phyloP scores from a whole-genome alignment of 2,329 filamentous ascomycete genomes.

The Claviceps digitariae region DNA sequence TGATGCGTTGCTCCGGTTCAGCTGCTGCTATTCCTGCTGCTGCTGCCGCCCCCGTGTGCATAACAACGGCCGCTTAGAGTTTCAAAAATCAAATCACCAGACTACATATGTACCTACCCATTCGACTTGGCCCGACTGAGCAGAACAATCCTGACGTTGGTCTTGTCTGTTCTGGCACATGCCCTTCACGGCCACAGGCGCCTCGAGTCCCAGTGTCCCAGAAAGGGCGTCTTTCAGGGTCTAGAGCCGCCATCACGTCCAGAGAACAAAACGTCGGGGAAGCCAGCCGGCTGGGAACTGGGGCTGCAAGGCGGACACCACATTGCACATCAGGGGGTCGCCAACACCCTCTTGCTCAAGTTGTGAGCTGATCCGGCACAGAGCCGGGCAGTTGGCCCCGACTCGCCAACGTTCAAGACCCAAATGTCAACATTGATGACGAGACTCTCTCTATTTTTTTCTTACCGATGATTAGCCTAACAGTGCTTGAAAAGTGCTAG shows the following conservation, averaged over 20 bases:
- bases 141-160: background rate
- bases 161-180: background rate
- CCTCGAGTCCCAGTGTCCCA: too few relatives aligned
- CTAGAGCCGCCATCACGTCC: slow-evolving; percentile 1
- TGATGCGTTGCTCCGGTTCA: background rate
- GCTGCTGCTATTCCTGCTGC: background rate
- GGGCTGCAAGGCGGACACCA: background rate
- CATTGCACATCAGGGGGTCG: too few relatives aligned
- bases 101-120: background rate
- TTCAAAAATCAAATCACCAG: background rate
- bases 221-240: background rate
- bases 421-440: too few relatives aligned
- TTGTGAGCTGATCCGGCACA: background rate
- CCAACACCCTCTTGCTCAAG: too few relatives aligned
- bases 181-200: background rate
- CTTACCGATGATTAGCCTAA: too few relatives aligned
- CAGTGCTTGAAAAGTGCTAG: too few relatives aligned
- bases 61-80: background rate
- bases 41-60: background rate
- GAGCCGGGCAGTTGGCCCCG: background rate
- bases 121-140: background rate
- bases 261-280: background rate
- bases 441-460: too few relatives aligned
- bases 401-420: too few relatives aligned
- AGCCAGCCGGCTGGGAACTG: background rate